Conservation (phyloP, 108 stramenopile species). For the Heterococcus sp. region DNA sequence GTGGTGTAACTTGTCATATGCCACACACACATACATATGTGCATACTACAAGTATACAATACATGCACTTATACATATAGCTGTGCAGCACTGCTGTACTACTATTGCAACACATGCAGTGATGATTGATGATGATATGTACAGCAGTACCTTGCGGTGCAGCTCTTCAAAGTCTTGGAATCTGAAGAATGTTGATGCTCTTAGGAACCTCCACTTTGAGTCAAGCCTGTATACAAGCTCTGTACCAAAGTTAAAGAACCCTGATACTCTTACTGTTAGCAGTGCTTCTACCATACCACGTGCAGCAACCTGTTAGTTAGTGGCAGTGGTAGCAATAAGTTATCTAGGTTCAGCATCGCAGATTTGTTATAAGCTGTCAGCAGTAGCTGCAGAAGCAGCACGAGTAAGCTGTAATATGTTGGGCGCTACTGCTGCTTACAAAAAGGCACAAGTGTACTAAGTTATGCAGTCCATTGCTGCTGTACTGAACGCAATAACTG, state of each 20-base stretch:
- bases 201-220: constrained; percentile 24
- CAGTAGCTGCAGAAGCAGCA: too few species aligned
- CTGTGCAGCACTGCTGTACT: not conserved
- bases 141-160: constrained; percentile 5
- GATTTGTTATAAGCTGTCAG: too few species aligned
- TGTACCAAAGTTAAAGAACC: constrained; percentile 29
- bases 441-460: too few species aligned
- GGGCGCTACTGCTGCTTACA: too few species aligned
- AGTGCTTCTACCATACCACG: constrained; percentile 15
- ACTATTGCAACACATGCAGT: not conserved
- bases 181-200: constrained; percentile 28
- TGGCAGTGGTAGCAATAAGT: too few species aligned
- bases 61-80: not conserved
- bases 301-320: too few species aligned
- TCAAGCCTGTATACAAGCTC: constrained; percentile 30
- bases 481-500: too few species aligned
- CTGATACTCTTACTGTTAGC: constrained; percentile 9
- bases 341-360: too few species aligned
- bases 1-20: constrained; percentile 19
- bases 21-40: constrained; percentile 1
- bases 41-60: not conserved
- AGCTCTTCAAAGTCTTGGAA: constrained; percentile 37
- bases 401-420: too few species aligned
- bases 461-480: too few species aligned
- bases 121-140: not conserved